Base-by-base conservation (phyloP, 2,329 filamentous ascomycete genomes). In the Capronia coronata region DNA sequence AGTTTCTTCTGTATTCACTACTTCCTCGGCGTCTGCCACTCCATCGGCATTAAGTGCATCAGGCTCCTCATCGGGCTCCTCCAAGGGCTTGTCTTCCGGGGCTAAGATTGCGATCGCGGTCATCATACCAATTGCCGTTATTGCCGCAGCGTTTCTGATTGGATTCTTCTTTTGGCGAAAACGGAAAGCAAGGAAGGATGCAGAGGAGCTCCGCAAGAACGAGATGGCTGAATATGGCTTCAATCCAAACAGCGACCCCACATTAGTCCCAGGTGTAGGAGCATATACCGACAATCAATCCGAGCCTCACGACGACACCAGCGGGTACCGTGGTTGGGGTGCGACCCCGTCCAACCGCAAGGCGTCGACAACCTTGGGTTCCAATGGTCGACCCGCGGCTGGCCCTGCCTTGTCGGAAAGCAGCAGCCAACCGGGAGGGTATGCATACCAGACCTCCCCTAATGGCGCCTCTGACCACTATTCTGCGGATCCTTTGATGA, bases 171-270 rank as follows among this genome's bases (percentile, higher is more conserved):
- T 91, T 63, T 98, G 89, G 88, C 82, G 87, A 65, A 89, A 82
- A 71, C 84, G 89, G 56, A 94, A 94, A 72, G 83, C 86, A 62
- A 82, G 83, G 57, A 93, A 88, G 73, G 80, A 82, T 56, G 86
- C 84, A 11, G 88, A 93, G 64, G 93, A 96, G 65, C 82, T 90
- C 62, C 81, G 93, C 43, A 81, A 90, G 56, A 96, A 96, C 71
- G 93, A 98, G 69, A 89, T 96, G 9, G 91, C 97, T 67, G 93
- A 97, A 65, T 97, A 97, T 66, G 84, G 86, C 25, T 97, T 90
- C 74, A 97, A 97, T 67, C 93, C 93, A n/a, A 97, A 97, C 69
- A 84, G 89, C 52, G 90, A 96, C 64, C 88, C 90, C 0, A 88
- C 86, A 1, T 75, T 95, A 10, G 81, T 81, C 6, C 74, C 75